Evolutionary conservation across 208 protist genomes (phyloP).

Genomic region (Crithidia mellificae): DNA sequence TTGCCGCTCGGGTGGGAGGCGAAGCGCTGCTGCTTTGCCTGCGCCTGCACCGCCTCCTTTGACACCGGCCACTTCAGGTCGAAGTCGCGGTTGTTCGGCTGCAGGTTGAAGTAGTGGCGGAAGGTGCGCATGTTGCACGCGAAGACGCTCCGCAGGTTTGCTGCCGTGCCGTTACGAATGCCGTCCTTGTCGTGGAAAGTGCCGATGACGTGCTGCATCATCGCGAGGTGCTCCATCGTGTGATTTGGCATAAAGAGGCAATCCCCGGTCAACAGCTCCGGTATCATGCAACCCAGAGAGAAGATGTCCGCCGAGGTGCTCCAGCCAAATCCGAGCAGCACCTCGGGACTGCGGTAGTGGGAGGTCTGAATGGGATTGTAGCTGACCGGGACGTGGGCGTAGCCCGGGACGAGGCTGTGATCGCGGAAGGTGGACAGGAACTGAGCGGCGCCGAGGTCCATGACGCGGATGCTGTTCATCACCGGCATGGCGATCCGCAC

Average conservation of each 20-base stretch:
- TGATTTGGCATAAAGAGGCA: conserved; percentile 91
- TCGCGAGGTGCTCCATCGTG: conserved; percentile 76
- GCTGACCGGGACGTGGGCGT: conserved; percentile 97
- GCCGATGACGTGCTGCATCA: conserved; percentile 79
- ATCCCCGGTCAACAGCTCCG: conserved; percentile 94
- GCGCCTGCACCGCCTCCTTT: conserved; percentile 33
- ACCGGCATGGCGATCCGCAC: conserved; percentile 54
- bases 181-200: conserved; percentile 41
- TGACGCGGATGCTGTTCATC: conserved; percentile 72
- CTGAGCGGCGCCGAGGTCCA: conserved; percentile 88
- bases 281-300: conserved; percentile 94
- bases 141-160: conserved; percentile 41
- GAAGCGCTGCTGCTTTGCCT: conserved; percentile 34
- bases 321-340: conserved; percentile 90
- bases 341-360: conserved; percentile 93
- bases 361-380: conserved; percentile 93
- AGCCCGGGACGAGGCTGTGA: conserved; percentile 99
- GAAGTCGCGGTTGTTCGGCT: conserved; percentile 41
- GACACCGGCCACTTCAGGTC: conserved; percentile 58
- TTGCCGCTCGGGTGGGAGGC: conserved; percentile 18
- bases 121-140: conserved; percentile 54
- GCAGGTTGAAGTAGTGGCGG: conserved; percentile 56
- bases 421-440: conserved; percentile 98
- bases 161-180: conserved; percentile 21
- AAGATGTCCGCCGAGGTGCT: conserved; percentile 90